These are phyloP conservation scores for Dothistroma septosporum DNA, from an alignment of 2,329 filamentous ascomycete species.

Conservation along the genomic window DNA sequence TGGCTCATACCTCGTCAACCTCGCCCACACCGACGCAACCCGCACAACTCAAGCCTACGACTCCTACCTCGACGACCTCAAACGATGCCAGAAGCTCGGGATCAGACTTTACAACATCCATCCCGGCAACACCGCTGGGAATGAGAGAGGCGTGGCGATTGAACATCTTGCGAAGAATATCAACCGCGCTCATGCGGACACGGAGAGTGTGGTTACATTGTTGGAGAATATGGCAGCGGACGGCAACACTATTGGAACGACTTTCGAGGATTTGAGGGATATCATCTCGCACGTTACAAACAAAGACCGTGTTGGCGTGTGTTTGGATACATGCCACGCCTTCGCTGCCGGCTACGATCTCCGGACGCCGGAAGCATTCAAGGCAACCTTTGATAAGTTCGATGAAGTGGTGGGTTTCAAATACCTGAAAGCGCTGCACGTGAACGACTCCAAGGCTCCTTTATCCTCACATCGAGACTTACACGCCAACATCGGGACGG, in stretches of 20 bases:
- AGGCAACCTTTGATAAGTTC: slow-evolving; percentile 69
- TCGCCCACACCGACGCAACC: slow-evolving; percentile 74
- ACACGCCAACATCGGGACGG: slow-evolving; percentile 94
- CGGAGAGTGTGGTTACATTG: slow-evolving; percentile 71
- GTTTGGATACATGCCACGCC: slow-evolving; percentile 93
- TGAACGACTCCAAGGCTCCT: slow-evolving; percentile 95
- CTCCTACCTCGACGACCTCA: slow-evolving; percentile 81
- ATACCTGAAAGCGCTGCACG: slow-evolving; percentile 80
- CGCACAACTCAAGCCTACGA: slow-evolving; percentile 83
- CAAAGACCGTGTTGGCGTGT: slow-evolving; percentile 83
- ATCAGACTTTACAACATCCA: slow-evolving; percentile 98
- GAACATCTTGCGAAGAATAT: slow-evolving; percentile 74
- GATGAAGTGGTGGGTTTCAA: slow-evolving; percentile 69
- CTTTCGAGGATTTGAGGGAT: slow-evolving; percentile 79
- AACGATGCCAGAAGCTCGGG: slow-evolving; percentile 77
- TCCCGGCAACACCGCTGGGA: slow-evolving; percentile 70
- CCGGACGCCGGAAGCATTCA: slow-evolving; percentile 68
- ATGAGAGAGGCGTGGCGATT: slow-evolving; percentile 63
- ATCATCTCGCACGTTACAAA: slow-evolving; percentile 77
- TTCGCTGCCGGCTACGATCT: slow-evolving; percentile 94
- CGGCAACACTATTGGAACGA: slow-evolving; percentile 80
- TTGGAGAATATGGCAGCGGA: slow-evolving; percentile 94
- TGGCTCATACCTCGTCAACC: slow-evolving; percentile 93
- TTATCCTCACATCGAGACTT: slow-evolving; percentile 76
- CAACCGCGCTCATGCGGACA: slow-evolving; percentile 72